A percentile compares a stretch with the other conserved stretches of the same genome.
phyloP scores from a whole-genome alignment of 228 moss, liverwort and hornwort species.

The Sphagnum magellanicum region DNA sequence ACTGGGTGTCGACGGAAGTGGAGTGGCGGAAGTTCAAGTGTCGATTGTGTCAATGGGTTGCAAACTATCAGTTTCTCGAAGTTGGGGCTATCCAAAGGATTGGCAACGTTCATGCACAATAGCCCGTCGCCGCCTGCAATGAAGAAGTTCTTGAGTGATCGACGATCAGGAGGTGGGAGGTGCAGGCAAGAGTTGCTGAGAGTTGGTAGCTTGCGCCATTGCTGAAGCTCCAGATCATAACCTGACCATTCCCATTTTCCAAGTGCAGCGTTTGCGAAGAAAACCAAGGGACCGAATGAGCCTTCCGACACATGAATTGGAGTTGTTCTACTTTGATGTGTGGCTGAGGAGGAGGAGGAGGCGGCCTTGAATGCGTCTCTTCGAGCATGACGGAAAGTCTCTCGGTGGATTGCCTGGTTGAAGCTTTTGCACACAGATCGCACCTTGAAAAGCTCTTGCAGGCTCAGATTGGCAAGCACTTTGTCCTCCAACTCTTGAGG shows the following conservation, averaged over 20 bases:
- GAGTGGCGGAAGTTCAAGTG: conserved; percentile 4
- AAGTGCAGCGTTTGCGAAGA: conserved; percentile 2
- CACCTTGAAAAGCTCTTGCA: not conserved
- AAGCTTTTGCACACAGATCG: not conserved
- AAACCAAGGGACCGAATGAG: not conserved
- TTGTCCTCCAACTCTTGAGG: not conserved
- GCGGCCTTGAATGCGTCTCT: not conserved
- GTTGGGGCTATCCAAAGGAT: not conserved
- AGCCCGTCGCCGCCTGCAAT: conserved; percentile 6
- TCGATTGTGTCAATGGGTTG: conserved; percentile 7
- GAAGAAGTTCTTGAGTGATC: conserved; percentile 7
- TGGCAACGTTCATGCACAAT: conserved; percentile 9
- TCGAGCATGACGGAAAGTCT: not conserved
- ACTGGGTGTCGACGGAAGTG: conserved; percentile 9
- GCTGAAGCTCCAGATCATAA: not conserved
- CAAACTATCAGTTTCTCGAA: not conserved
- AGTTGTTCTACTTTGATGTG: no score
- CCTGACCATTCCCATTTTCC: conserved; percentile 8
- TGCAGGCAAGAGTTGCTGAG: conserved; percentile 3
- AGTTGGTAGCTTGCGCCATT: conserved; percentile 13
- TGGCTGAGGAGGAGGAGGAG: not conserved
- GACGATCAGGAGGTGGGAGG: not conserved
- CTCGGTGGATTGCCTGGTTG: not conserved
- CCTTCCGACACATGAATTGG: not conserved
- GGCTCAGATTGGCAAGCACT: not conserved